Conservation (phyloP, 2,329 filamentous ascomycete species). For the Hyphodiscus sp. region DNA sequence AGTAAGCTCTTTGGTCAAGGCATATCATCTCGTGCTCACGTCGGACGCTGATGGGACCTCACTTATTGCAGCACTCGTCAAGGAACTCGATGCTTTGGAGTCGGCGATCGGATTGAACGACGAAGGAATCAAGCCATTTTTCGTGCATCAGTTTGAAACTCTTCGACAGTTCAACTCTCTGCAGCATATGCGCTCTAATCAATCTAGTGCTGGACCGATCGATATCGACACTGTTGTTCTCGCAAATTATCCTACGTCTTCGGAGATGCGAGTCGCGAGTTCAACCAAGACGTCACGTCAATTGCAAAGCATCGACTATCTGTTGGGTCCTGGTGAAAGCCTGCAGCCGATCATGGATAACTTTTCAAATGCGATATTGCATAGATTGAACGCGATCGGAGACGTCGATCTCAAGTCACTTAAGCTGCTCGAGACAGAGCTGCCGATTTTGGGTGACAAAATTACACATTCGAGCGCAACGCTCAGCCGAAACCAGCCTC, state of each 20-base stretch:
- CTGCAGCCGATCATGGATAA: slow-evolving; percentile 41
- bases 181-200: slow-evolving; percentile 8
- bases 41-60: slow-evolving; percentile 27
- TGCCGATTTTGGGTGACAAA: slow-evolving; percentile 53
- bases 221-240: slow-evolving; percentile 25
- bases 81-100: slow-evolving; percentile 48
- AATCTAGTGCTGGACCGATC: background rate
- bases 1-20: slow-evolving; percentile 47
- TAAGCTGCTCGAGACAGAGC: slow-evolving; percentile 56
- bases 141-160: slow-evolving; percentile 49
- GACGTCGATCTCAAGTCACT: slow-evolving; percentile 54
- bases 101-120: slow-evolving; percentile 37
- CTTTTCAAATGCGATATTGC: slow-evolving; percentile 47
- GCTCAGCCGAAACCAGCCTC: slow-evolving; percentile 41
- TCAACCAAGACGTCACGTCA: slow-evolving; percentile 18
- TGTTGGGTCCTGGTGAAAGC: slow-evolving; percentile 27
- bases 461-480: slow-evolving; percentile 18
- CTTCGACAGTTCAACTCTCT: slow-evolving; percentile 41
- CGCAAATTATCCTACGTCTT: slow-evolving; percentile 24
- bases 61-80: slow-evolving; percentile 42
- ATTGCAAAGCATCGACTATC: slow-evolving; percentile 25
- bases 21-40: slow-evolving; percentile 49
- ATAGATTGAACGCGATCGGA: slow-evolving; percentile 44
- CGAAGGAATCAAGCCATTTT: slow-evolving; percentile 40
- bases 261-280: slow-evolving; percentile 23